Base-by-base conservation (phyloP, 345 rosid species). In the Microcos paniculata region DNA sequence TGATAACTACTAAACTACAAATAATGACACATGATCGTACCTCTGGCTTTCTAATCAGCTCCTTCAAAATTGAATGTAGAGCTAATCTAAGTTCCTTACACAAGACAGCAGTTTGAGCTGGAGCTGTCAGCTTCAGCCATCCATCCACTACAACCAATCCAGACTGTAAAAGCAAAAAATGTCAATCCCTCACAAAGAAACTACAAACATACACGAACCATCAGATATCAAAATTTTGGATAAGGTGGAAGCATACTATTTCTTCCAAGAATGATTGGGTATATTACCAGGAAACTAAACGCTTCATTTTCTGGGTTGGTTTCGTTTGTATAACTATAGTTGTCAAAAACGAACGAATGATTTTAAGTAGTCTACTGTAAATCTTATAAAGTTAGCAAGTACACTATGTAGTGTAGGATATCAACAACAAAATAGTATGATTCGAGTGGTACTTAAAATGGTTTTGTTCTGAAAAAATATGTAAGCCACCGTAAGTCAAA, bases 61-160 rank as follows among this genome's bases (percentile, higher is more conserved):
- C 88, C 79, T 82, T 84, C 78, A 92, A 77, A 52, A 92, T 77
- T 21, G 90, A 90, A 72, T 91, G 93, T 38, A 91, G 94, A 48
- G 93, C 89, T 68, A 79, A 81, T 38, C 96, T 87, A 23, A 94
- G 90, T 86, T 90, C 90, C 89, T 91, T 94, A 72, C 92, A 92
- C 83, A 94, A 80, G 76, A 92, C 96, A 33, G 97, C 98, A n/a
- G 89, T 91, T 78, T 92, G 98, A 14, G 97, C 98, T 52, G 97
- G 90, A 45, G 98, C 97, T 70, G 88, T 81, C 84, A 94, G 77
- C 84, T 89, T 92, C 71, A 91, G 73, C 98, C 97, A 92, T 78
- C 96, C 96, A 84, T 94, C 98, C 42, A 92, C 74, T 1, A 82
- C 84, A 21, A 94, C 88, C 76, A 83, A 70, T 77, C 97, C 93